Conservation (phyloP, 1,284 basidiomycete genomes). For the Sporisorium iseilematis-ciliati region DNA sequence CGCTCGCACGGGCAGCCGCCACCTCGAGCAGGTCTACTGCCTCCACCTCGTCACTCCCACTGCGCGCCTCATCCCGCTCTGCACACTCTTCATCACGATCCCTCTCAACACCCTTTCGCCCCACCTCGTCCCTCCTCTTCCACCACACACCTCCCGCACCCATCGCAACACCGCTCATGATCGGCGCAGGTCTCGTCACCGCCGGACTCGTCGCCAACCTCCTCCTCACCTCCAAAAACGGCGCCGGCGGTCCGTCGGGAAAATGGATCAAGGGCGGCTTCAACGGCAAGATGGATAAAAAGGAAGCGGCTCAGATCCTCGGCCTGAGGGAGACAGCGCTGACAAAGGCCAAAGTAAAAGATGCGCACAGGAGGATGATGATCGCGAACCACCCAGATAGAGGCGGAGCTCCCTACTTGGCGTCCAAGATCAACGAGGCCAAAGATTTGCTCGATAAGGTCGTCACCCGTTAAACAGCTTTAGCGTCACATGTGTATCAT, state of each 20-base stretch:
- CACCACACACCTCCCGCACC: conserved; percentile 41
- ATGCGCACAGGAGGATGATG: conserved; percentile 70
- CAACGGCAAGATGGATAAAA: conserved; percentile 93
- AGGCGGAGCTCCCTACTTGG: conserved; percentile 93
- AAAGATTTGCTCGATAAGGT: conserved; percentile 67
- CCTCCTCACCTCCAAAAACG: conserved; percentile 63
- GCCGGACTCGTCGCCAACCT: conserved; percentile 61
- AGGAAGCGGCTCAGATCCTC: conserved; percentile 89
- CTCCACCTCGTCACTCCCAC: conserved; percentile 2
- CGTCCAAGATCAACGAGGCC: conserved; percentile 77
- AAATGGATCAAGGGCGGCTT: conserved; percentile 95
- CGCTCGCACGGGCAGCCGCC: conserved; percentile 14
- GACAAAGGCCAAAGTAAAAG: conserved; percentile 67
- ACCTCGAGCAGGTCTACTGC: background rate
- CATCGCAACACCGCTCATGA: conserved; percentile 60
- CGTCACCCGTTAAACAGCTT: conserved; percentile 53
- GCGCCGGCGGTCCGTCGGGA: conserved; percentile 72
- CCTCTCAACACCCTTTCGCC: conserved; percentile 51
- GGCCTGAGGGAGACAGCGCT: conserved; percentile 75
- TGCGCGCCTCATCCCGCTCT: background rate
- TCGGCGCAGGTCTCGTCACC: conserved; percentile 60
- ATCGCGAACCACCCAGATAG: conserved; percentile 89
- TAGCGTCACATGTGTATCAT: conserved; percentile 4
- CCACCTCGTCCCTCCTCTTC: conserved; percentile 36
- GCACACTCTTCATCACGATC: conserved; percentile 21